Conservation (phyloP, 2,329 filamentous ascomycete genomes). For the Arthrobotrys musiformis region DNA sequence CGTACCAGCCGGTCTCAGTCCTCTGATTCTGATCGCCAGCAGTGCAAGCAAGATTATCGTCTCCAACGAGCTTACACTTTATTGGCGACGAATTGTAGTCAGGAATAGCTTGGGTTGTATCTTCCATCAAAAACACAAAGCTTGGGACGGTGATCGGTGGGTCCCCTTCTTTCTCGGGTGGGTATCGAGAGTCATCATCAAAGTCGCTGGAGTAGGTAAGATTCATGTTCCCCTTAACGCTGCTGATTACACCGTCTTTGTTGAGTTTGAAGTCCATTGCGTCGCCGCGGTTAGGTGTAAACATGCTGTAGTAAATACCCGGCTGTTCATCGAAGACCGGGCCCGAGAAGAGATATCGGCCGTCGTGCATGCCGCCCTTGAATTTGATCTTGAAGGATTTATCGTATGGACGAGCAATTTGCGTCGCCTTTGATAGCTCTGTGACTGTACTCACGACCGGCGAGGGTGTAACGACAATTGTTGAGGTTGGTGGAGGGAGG, state of each 20-base stretch:
- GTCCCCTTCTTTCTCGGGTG: not conserved
- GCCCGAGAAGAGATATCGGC: not conserved
- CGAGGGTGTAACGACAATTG: not conserved
- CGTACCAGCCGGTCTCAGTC: not conserved
- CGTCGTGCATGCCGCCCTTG: not conserved
- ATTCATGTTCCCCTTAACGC: not conserved
- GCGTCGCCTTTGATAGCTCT: not conserved
- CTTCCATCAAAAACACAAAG: not conserved
- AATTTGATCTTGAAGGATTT: conserved; percentile 2
- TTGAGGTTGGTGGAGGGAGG: not conserved
- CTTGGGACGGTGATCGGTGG: not conserved
- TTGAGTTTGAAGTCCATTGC: not conserved
- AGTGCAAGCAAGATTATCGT: not conserved
- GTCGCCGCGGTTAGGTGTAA: not conserved
- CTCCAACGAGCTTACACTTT: not conserved
- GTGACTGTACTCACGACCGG: no score
- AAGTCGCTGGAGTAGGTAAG: not conserved
- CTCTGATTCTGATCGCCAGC: not conserved
- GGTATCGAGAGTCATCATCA: not conserved
- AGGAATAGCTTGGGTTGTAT: not conserved
- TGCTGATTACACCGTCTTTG: not conserved
- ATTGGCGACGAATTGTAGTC: not conserved
- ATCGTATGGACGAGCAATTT: not conserved
- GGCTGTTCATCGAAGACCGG: not conserved
- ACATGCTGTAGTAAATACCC: conserved; percentile 7